Base-by-base conservation (phyloP, 106 monocot genomes). In the Triglochin maritima region DNA sequence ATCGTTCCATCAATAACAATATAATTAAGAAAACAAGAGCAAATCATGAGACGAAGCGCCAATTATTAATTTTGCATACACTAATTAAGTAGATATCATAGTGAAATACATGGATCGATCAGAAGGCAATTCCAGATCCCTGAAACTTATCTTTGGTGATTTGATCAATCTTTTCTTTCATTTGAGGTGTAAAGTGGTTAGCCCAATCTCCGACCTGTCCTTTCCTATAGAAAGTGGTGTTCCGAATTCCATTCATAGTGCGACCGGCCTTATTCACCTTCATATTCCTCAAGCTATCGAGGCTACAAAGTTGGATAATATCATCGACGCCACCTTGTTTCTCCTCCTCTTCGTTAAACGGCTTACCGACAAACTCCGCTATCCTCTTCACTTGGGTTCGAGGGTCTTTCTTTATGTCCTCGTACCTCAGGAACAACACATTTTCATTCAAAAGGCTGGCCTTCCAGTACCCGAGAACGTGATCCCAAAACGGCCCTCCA, bases 131-230 rank as follows among this genome's bases (percentile, higher is more conserved):
- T 17, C 75, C 82, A 5, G 74, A 71, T 50, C 74, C 82, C 1
- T 54, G 44, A 9, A 83, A 64, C 72, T 72, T 83, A 10, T 72
- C 42, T 5, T 49, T 10, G 16, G 50, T 57, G 12, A 79, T 69
- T 0, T 13, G 49, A 41, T 83, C 82, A 14, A 83, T 44, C 57
- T n/a, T 72, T 57, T 57, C 52, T 0, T 71, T 79, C 82, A 79
- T 83, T 64, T 59, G 79, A 43, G 56, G 55, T 10, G 49, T 79
- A 17, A 83, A 50, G 52, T 83, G 76, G 56, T 76, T 79, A 63
- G 17, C 50, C 79, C 82, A 83, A 49, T 83, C 82, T 13, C 82
- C 82, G 13, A 59, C 68, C 45, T 66, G n/a, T 2, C 79, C 82
- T 8, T 74, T 70, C 15, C 78, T 56, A 47, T 75, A 82, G 63